Evolutionary conservation across 1,284 basidiomycete genomes (phyloP).

Genomic region (Lentinula novae-zelandiae): DNA sequence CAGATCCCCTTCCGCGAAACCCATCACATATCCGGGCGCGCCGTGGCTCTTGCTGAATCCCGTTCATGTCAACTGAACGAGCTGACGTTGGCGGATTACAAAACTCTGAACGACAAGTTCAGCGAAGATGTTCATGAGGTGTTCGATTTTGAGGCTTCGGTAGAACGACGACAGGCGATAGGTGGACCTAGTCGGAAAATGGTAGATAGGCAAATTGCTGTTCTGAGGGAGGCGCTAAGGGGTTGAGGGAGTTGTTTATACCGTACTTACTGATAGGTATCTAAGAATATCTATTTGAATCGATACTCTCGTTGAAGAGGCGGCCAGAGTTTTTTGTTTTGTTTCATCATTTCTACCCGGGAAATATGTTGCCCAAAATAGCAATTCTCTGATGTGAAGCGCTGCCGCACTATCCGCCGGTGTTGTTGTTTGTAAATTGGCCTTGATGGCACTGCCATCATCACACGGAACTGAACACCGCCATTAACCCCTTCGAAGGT

Average conservation of each 20-base stretch:
- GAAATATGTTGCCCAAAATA: no score
- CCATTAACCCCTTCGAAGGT: background rate
- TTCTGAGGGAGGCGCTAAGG: conserved; percentile 47
- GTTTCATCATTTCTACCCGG: background rate
- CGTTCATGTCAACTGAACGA: conserved; percentile 79
- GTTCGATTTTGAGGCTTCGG: conserved; percentile 92
- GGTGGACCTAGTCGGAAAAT: conserved; percentile 88
- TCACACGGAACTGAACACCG: background rate
- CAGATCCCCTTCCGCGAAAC: conserved; percentile 96
- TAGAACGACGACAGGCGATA: conserved; percentile 91
- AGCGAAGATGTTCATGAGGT: conserved; percentile 77
- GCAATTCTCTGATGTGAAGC: no score
- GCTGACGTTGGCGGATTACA: conserved; percentile 78
- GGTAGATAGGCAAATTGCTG: conserved; percentile 80
- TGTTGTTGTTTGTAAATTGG: background rate
- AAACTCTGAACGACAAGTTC: conserved; percentile 75
- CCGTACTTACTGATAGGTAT: background rate
- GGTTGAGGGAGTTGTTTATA: background rate
- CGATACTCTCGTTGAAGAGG: background rate
- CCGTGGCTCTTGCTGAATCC: conserved; percentile 91
- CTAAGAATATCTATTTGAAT: background rate
- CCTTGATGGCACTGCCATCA: background rate
- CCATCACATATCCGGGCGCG: conserved; percentile 95
- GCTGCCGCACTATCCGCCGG: background rate
- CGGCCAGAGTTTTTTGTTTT: background rate